Conservation (phyloP, 257 asterid species). For the Echites panduratus region DNA sequence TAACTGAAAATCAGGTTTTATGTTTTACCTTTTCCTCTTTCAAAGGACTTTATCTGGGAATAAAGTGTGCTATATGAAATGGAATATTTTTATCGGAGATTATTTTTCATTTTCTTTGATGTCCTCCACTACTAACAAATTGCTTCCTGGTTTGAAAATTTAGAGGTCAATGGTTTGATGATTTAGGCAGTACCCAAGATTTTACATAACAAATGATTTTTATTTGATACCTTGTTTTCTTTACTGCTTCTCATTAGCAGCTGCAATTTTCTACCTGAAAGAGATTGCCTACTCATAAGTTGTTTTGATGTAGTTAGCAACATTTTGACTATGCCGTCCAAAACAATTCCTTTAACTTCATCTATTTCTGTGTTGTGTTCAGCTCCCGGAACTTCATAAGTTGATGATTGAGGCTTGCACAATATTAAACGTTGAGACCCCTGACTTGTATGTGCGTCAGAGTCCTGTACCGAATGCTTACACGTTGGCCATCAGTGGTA, state of each 20-base stretch:
- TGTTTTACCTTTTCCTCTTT: neutral
- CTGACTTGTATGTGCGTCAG: conserved; percentile 83
- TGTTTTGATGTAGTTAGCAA: neutral
- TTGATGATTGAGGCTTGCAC: conserved; percentile 78
- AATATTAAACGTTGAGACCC: conserved; percentile 61
- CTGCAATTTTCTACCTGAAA: neutral
- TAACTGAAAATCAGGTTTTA: conserved; percentile 68
- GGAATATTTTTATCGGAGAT: neutral
- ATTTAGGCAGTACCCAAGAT: neutral
- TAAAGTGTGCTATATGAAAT: neutral
- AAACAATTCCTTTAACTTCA: conserved; percentile 3
- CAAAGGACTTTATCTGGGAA: neutral
- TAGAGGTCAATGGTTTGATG: neutral
- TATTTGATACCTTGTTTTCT: neutral
- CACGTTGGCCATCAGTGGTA: conserved; percentile 88
- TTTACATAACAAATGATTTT: neutral
- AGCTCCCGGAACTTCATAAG: conserved; percentile 82
- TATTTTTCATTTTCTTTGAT: neutral
- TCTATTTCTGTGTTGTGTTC: conserved; percentile 18
- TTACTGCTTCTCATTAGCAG: neutral
- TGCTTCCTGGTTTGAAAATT: neutral
- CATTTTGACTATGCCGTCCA: neutral
- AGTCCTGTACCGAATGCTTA: conserved; percentile 94
- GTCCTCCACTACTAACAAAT: neutral
- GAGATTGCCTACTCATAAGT: neutral